Evolutionary conservation across 352 stramenopile species (phyloP).

Genomic region (Globisporangium nodosum): DNA sequence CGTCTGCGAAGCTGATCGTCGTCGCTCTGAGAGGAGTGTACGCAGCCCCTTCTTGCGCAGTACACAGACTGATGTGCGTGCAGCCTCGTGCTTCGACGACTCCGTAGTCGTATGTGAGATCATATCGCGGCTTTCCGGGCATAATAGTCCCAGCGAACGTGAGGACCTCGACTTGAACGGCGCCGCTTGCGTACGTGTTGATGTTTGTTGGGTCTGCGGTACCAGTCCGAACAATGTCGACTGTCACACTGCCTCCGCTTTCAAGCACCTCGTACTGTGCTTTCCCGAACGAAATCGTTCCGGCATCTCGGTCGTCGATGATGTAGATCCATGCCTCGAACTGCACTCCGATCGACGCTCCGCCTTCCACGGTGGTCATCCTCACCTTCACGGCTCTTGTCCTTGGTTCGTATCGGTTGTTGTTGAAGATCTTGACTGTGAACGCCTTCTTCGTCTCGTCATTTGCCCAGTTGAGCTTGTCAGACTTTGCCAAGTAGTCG

Average conservation of each 20-base stretch:
- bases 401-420: conserved; percentile 44
- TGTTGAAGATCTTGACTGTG: conserved; percentile 67
- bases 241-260: conserved; percentile 30
- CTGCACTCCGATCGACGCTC: conserved; percentile 39
- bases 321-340: conserved; percentile 63
- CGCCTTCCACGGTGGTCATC: conserved; percentile 42
- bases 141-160: conserved; percentile 53
- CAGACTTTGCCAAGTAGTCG: conserved; percentile 46
- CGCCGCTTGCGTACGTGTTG: conserved; percentile 60
- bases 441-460: conserved; percentile 51
- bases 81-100: conserved; percentile 42
- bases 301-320: conserved; percentile 67
- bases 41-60: conserved; percentile 27
- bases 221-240: conserved; percentile 48
- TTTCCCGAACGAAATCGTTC: conserved; percentile 53
- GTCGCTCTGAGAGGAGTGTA: conserved; percentile 46
- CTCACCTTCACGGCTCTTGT: conserved; percentile 46
- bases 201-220: conserved; percentile 32
- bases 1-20: conserved; percentile 44
- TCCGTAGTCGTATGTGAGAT: conserved; percentile 48
- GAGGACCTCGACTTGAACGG: conserved; percentile 47
- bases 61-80: conserved; percentile 63
- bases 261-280: conserved; percentile 60
- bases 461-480: conserved; percentile 49
- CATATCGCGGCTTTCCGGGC: conserved; percentile 38